Percentiles rank a stretch among this genome's conserved stretches.
These are phyloP conservation scores for Xylaria telfairii DNA, from an alignment of 495 filamentous ascomycete species.

Conservation along the genomic window DNA sequence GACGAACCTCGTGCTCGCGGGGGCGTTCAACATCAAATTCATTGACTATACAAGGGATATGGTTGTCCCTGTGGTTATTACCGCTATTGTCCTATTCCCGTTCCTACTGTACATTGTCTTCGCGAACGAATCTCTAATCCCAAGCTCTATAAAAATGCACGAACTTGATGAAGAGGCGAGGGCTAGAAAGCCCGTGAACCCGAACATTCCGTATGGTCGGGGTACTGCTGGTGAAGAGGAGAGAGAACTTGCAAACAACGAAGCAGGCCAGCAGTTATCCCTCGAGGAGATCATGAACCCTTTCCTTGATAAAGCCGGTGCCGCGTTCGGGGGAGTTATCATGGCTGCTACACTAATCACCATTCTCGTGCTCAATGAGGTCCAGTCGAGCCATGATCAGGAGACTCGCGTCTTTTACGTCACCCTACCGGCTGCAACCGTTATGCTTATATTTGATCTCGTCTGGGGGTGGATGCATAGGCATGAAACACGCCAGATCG, in stretches of 20 bases:
- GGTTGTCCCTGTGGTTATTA: conserved; percentile 69
- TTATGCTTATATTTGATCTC: conserved; percentile 70
- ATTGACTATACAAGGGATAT: conserved; percentile 72
- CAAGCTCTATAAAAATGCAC: conserved; percentile 67
- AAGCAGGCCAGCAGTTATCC: conserved; percentile 59
- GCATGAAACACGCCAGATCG: conserved; percentile 64
- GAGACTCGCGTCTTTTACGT: conserved; percentile 64
- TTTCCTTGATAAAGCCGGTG: conserved; percentile 67
- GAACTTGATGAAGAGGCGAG: conserved; percentile 63
- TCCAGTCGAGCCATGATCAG: conserved; percentile 43
- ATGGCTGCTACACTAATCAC: conserved; percentile 68
- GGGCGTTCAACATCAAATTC: conserved; percentile 70
- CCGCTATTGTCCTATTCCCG: conserved; percentile 67
- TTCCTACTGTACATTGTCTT: conserved; percentile 70
- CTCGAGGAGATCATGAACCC: conserved; percentile 76
- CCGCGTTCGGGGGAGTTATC: conserved; percentile 63
- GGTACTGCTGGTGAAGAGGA: conserved; percentile 62
- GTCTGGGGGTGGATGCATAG: conserved; percentile 63
- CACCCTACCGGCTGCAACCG: conserved; percentile 65
- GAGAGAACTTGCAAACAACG: conserved; percentile 47
- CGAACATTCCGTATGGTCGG: conserved; percentile 67
- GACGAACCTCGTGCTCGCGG: conserved; percentile 73
- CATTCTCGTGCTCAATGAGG: conserved; percentile 64
- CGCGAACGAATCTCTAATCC: conserved; percentile 64
- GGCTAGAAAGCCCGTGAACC: conserved; percentile 64